These are phyloP conservation scores for Bifiguratus adelaidae DNA, from an alignment of 192 early-diverging fungal genomes.

Conservation along the genomic window DNA sequence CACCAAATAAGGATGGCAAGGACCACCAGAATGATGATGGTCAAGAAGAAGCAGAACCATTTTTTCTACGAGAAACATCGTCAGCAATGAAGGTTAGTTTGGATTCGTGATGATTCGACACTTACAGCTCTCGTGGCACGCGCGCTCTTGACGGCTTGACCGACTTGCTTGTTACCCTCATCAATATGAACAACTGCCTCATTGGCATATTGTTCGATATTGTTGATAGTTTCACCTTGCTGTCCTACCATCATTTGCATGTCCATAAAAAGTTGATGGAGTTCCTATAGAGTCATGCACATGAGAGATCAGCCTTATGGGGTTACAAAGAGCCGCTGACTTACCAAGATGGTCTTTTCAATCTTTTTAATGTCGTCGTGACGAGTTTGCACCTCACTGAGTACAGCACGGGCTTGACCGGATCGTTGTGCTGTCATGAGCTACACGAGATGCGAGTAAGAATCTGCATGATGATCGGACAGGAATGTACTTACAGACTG, in stretches of 20 bases:
- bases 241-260: conserved; percentile 75
- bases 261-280: conserved; percentile 82
- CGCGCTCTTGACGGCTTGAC: conserved; percentile 41
- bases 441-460: conserved; percentile 17
- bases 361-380: conserved; percentile 83
- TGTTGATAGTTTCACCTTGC: conserved; percentile 61
- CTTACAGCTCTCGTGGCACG: conserved; percentile 19
- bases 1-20: conserved; percentile 30
- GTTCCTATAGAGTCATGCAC: conserved; percentile 39
- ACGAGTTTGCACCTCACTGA: conserved; percentile 74
- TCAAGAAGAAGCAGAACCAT: conserved; percentile 24
- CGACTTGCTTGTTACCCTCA: conserved; percentile 50
- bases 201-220: conserved; percentile 57
- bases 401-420: conserved; percentile 67
- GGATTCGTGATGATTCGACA: neutral
- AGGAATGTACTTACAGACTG: conserved; percentile 44
- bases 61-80: conserved; percentile 14
- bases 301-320: neutral
- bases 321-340: conserved; percentile 3
- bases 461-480: neutral
- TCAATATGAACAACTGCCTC: conserved; percentile 53
- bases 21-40: conserved; percentile 13
- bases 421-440: conserved; percentile 65
- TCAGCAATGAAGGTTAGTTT: neutral
- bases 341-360: conserved; percentile 75